Evolutionary conservation across 1,284 basidiomycete genomes (phyloP), one percentile per base, ranked within the genome.

Genomic region (Cystodermella granulosa): DNA sequence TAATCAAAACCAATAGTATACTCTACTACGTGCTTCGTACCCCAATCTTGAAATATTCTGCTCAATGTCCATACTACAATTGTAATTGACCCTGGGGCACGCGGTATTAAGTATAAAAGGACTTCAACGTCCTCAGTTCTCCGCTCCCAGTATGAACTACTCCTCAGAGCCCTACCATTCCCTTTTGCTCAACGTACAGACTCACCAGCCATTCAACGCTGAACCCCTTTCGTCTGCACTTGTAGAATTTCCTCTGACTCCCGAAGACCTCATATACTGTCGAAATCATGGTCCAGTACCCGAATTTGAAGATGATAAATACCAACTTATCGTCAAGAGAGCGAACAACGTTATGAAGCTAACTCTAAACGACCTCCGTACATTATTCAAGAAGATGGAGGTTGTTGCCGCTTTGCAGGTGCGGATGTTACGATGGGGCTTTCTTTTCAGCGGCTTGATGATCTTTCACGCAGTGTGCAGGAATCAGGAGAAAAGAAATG

Each of bases 401-500:
- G 72, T 81, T 2, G 69, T 79, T 4, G 80, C 83, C 15, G 73
- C 70, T 31, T 70, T 84, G 16, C 77, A 83, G 67, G 83, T 80
- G 52, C 48, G 72, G n/a, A n/a, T 62, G 4, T 16, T 22, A 24
- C 5, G 11, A 40, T 23, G 13, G 14, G 17, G 6, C 15, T 22
- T 18, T 44, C 36, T 40, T 21, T 4, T 36, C 24, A 13, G 8
- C 15, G 37, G 26, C 17, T 49, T 14, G 41, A 15, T 39, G n/a
- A 43, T 43, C 31, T 39, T 41, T 38, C 17, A 18, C 45, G 22
- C 43, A 84, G 80, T 84, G 83, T 52, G 83, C 83, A 15, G 83
- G 83, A 11, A 84, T 84, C 54, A 68, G 81, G 50, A 72, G 83
- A 16, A 78, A 75, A 49, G 78, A 81, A 61, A 84, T 84, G 82